These are phyloP conservation scores for Oryza glaberrima DNA, from an alignment of 176 grass and related monocot genomes.

Conservation along the genomic window DNA sequence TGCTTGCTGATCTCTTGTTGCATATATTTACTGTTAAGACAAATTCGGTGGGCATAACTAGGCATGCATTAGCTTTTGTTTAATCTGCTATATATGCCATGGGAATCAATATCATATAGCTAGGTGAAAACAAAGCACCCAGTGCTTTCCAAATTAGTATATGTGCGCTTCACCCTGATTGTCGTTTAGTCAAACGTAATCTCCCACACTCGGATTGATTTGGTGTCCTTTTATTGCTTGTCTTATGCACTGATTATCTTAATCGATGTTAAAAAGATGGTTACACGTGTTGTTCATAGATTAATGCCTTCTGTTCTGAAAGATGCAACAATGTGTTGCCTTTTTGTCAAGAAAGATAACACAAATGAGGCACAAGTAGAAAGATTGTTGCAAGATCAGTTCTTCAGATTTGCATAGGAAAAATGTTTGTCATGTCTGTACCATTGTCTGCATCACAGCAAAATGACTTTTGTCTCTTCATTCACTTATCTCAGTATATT, in stretches of 20 bases:
- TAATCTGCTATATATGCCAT: neutral
- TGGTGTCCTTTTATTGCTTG: neutral
- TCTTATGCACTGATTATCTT: neutral
- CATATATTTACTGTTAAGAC: neutral
- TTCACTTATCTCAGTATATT: neutral
- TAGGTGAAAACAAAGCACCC: neutral
- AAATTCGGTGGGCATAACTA: neutral
- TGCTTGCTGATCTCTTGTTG: neutral
- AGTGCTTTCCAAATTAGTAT: constrained; percentile 1
- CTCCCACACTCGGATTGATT: neutral
- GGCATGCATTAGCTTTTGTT: neutral
- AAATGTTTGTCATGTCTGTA: neutral
- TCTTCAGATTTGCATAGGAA: neutral
- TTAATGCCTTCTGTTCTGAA: neutral
- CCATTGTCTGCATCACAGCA: neutral
- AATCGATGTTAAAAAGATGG: neutral
- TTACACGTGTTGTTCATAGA: neutral
- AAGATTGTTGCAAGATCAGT: too few species aligned
- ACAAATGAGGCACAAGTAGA: neutral
- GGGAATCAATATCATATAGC: neutral
- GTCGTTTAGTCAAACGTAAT: constrained; percentile 15
- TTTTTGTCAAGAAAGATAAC: neutral
- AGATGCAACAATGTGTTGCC: neutral
- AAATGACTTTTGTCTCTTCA: neutral
- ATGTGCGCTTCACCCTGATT: neutral